Base-by-base conservation (phyloP, 805 yeast species). In the Teunomyces panamensis region DNA sequence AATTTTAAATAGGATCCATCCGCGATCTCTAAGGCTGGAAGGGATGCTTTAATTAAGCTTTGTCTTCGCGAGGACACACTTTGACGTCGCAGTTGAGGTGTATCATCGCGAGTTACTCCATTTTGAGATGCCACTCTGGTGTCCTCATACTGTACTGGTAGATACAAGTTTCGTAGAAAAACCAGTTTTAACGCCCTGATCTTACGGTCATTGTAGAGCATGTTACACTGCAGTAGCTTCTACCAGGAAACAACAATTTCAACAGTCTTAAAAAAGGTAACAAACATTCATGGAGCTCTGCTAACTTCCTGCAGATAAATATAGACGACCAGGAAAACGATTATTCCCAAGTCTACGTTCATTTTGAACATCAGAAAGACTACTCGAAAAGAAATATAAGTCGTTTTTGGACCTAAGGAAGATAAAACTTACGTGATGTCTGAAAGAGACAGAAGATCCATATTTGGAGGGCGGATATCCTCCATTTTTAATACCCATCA, bases 391-490 rank as follows among this genome's bases (percentile, higher is more conserved):
- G 20, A 17, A 36, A 17, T 10, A 8, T 5, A 37, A 20, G 14
- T 24, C 28, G 9, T 24, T 37, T 14, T 11, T 24, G 41, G 5
- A n/a, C 30, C 27, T 11, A 20, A 17, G 7, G 7, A 32, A n/a
- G n/a, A 37, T 20, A 37, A 24, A 20, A 26, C 29, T 24, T 26
- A 13, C 17, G 41, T 9, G 27, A 37, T 37, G 41, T 5, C 30
- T 10, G 51, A 47, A 10, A 47, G 48, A 34, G 52, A 51, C 52
- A 57, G 49, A 50, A 48, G 55, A 41, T 54, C 55, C 39, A 54
- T 58, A 33, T 65, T 67, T 48, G 69, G 71, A 30, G 52, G 62
- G 8, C 59, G 70, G 24, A 59, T 67, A 30, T 56, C 64, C 43
- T 62, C 69, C 10, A 65, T 67, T 27, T 67, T 67, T 53, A 57